Evolutionary conservation across 2,329 filamentous ascomycete species (phyloP).

Genomic region (Clarireedia sp.): DNA sequence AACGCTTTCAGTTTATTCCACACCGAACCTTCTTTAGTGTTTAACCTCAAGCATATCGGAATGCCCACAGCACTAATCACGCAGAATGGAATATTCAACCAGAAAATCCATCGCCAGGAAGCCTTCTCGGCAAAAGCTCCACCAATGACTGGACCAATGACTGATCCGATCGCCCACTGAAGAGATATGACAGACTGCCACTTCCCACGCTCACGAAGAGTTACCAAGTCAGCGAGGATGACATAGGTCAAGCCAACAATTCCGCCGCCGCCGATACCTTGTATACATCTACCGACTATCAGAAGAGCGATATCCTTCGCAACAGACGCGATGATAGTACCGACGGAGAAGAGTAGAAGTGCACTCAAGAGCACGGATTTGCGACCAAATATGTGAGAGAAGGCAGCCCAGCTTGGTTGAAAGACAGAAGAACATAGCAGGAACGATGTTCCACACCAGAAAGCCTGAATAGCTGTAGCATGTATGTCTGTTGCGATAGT

Average conservation of each 20-base stretch:
- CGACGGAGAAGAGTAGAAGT: constrained; percentile 19
- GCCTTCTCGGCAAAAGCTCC: constrained; percentile 34
- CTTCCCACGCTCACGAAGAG: constrained; percentile 34
- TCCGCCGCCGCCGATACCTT: constrained; percentile 43
- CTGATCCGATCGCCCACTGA: constrained; percentile 24
- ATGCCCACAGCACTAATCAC: constrained; percentile 17
- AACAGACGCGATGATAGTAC: constrained; percentile 28
- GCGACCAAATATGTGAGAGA: constrained; percentile 22
- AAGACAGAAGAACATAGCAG: constrained; percentile 55
- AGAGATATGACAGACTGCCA: constrained; percentile 26
- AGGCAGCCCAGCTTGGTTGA: constrained; percentile 36
- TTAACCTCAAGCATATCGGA: constrained; percentile 20
- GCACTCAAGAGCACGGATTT: constrained; percentile 18
- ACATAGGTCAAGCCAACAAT: constrained; percentile 38
- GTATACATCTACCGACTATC: constrained; percentile 32
- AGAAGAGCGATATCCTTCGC: constrained; percentile 24
- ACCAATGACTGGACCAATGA: constrained; percentile 32
- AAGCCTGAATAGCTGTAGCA: constrained; percentile 50
- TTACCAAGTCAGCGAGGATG: constrained; percentile 38
- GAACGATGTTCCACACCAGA: constrained; percentile 61
- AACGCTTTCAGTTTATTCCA: constrained; percentile 29
- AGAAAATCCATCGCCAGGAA: constrained; percentile 27
- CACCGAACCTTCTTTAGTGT: constrained; percentile 17
- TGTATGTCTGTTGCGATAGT: constrained; percentile 48
- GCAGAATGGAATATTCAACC: constrained; percentile 23